Percentiles rank a stretch among this genome's conserved stretches.
Conservation (phyloP, 352 stramenopile genomes). For the Pythium dissimile region DNA sequence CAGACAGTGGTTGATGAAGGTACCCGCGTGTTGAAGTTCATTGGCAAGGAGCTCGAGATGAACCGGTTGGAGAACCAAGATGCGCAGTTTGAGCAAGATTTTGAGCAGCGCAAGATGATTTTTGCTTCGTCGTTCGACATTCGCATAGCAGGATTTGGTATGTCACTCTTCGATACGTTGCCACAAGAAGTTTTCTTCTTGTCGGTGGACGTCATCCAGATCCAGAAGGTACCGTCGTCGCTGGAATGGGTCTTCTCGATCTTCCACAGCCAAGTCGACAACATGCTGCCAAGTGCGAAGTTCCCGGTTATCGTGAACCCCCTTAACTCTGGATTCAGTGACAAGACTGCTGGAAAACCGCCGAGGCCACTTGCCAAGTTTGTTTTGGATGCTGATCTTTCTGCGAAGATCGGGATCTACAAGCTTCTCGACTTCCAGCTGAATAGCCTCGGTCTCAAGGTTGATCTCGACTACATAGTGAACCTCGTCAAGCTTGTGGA, state of each 20-base stretch:
- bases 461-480: constrained; percentile 84
- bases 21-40: constrained; percentile 77
- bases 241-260: constrained; percentile 76
- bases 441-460: constrained; percentile 66
- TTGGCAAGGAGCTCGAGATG: constrained; percentile 78
- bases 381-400: constrained; percentile 69
- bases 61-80: constrained; percentile 65
- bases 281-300: constrained; percentile 78
- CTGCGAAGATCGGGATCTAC: constrained; percentile 76
- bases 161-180: constrained; percentile 73
- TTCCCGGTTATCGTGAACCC: constrained; percentile 86
- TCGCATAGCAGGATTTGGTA: constrained; percentile 65
- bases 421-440: constrained; percentile 78
- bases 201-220: constrained; percentile 70
- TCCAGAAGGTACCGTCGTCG: constrained; percentile 68
- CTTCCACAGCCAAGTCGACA: constrained; percentile 80
- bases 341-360: constrained; percentile 57
- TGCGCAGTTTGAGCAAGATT: constrained; percentile 57
- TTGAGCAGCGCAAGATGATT: constrained; percentile 75
- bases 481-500: constrained; percentile 80
- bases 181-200: constrained; percentile 84
- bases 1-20: constrained; percentile 79
- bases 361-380: constrained; percentile 65
- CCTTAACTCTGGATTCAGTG: constrained; percentile 74
- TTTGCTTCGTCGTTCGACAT: constrained; percentile 83